Percentiles rank a stretch among this genome's conserved stretches.
Evolutionary conservation across 345 rosid genomes (phyloP).

Genomic region (Physaria fendleri): DNA sequence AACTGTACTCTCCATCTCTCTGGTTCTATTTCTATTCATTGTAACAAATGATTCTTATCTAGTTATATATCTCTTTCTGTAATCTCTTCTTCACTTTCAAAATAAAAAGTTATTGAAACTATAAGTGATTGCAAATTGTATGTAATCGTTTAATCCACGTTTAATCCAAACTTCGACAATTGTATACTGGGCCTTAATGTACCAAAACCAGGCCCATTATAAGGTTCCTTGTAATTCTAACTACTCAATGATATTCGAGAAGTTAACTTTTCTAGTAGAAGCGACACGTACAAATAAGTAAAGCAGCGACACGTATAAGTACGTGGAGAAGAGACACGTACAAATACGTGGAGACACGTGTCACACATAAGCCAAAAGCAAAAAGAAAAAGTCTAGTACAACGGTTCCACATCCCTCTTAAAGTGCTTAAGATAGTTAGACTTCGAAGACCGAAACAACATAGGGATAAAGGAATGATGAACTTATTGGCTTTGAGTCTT

Average conservation of each 20-base stretch:
- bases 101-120: no score
- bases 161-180: no score
- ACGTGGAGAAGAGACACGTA: no score
- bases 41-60: conserved; percentile 9
- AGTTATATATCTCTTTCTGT: no score
- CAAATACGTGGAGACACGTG: conserved; percentile 25
- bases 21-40: conserved; percentile 28
- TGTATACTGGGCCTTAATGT: not conserved
- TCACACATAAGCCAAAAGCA: not conserved
- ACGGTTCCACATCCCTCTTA: not conserved
- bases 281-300: no score
- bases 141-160: no score
- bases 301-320: no score
- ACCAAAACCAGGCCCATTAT: not conserved
- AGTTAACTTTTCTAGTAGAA: not conserved
- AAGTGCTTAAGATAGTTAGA: conserved; percentile 15
- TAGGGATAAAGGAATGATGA: conserved; percentile 38
- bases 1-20: conserved; percentile 47
- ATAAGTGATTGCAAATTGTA: no score
- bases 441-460: not conserved
- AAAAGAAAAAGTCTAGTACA: not conserved
- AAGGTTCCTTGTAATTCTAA: not conserved
- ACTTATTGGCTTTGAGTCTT: conserved; percentile 48
- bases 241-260: no score
- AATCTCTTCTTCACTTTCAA: no score